Conservation (phyloP, 1,139 yeast species). For the Geotrichum candidum region DNA sequence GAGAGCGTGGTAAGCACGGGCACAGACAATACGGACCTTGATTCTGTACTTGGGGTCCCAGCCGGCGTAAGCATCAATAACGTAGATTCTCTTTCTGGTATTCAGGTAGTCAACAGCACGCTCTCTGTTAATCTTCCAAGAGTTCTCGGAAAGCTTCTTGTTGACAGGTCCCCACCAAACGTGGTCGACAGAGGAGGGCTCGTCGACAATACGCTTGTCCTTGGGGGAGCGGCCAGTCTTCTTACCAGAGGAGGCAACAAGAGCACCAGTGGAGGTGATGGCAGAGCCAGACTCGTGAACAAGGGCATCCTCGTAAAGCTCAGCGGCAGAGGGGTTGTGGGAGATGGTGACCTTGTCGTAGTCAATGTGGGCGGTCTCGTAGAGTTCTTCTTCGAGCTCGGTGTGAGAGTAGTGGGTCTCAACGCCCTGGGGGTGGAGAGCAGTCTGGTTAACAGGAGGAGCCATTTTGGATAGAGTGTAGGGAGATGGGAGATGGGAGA, state of each 20-base stretch:
- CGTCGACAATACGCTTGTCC: slow-evolving; percentile 97
- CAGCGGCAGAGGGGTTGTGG: slow-evolving; percentile 92
- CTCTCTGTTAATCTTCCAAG: slow-evolving; percentile 94
- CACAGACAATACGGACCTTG: slow-evolving; percentile 94
- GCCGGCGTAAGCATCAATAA: slow-evolving; percentile 95
- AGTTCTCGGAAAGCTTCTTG: slow-evolving; percentile 87
- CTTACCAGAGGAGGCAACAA: slow-evolving; percentile 90
- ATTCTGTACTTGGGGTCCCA: slow-evolving; percentile 99
- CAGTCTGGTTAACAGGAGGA: slow-evolving; percentile 38
- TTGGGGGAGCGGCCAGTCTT: slow-evolving; percentile 98
- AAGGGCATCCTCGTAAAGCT: slow-evolving; percentile 91
- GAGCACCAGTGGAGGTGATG: slow-evolving; percentile 88
- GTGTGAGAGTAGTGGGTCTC: slow-evolving; percentile 36
- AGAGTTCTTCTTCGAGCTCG: slow-evolving; percentile 38
- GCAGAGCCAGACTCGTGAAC: slow-evolving; percentile 81
- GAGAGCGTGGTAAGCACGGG: slow-evolving; percentile 96
- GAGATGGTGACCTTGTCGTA: slow-evolving; percentile 43
- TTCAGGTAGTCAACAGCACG: slow-evolving; percentile 96
- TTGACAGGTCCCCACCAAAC: slow-evolving; percentile 99
- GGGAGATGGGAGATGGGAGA: no score
- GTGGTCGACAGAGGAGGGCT: slow-evolving; percentile 71
- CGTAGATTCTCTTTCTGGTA: slow-evolving; percentile 90
- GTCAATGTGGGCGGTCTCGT: slow-evolving; percentile 40
- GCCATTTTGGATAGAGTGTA: slow-evolving; percentile 24
- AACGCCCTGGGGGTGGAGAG: slow-evolving; percentile 40